phyloP scores from a whole-genome alignment of 2,329 filamentous ascomycete genomes.

The Gyromitra esculenta region DNA sequence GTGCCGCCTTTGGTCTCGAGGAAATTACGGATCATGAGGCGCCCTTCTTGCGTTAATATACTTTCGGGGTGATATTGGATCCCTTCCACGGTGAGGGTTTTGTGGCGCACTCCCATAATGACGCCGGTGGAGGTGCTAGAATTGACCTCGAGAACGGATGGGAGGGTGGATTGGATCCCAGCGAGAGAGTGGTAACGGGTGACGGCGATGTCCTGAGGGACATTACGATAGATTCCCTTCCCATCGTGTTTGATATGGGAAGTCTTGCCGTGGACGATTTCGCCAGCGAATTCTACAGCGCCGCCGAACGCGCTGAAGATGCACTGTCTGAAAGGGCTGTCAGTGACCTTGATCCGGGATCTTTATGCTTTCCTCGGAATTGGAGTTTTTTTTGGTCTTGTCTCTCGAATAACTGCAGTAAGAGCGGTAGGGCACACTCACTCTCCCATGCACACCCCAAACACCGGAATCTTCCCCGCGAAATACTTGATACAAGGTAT shows the following conservation, averaged over 20 bases:
- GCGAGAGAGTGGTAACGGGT: constrained; percentile 97
- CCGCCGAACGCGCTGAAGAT: constrained; percentile 95
- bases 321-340: constrained; percentile 73
- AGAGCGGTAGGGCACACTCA: constrained; percentile 63
- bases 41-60: constrained; percentile 88
- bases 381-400: constrained; percentile 21
- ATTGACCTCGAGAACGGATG: constrained; percentile 84
- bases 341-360: neutral
- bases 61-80: constrained; percentile 99
- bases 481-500: constrained; percentile 91
- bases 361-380: constrained; percentile 2
- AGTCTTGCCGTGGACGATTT: constrained; percentile 97
- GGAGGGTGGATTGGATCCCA: constrained; percentile 86
- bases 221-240: constrained; percentile 88
- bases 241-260: constrained; percentile 87
- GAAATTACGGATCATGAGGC: constrained; percentile 92
- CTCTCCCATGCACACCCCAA: constrained; percentile 99
- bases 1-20: constrained; percentile 86
- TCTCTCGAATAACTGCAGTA: neutral
- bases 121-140: constrained; percentile 88
- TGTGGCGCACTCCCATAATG: constrained; percentile 97
- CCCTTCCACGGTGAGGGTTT: constrained; percentile 87
- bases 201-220: constrained; percentile 82
- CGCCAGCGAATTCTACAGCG: constrained; percentile 88
- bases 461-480: constrained; percentile 89